Conservation (phyloP, 108 stramenopile species). For the Schizochytrium sp. region DNA sequence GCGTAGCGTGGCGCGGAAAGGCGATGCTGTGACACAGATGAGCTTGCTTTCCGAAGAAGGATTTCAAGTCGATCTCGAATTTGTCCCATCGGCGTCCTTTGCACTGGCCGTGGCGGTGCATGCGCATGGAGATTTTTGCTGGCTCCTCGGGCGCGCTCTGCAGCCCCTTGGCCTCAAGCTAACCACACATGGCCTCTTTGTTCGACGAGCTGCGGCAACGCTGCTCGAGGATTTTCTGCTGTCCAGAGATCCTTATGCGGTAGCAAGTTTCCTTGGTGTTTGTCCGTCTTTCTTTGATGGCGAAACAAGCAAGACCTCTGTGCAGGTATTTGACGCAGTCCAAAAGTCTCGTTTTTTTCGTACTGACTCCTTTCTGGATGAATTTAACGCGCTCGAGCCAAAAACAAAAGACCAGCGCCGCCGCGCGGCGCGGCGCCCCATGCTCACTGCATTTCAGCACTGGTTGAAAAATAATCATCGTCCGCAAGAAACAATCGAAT, state of each 20-base stretch:
- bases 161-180: not conserved
- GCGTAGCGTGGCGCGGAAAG: not conserved
- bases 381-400: no score
- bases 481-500: no score
- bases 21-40: not conserved
- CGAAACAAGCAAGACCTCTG: no score
- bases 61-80: not conserved
- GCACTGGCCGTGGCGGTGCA: not conserved
- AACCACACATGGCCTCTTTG: not conserved
- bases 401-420: no score
- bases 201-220: not conserved
- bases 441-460: no score
- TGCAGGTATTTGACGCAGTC: no score
- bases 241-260: not conserved
- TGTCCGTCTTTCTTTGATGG: no score
- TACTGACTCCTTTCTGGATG: no score
- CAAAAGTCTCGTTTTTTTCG: no score
- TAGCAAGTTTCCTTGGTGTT: no score
- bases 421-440: no score
- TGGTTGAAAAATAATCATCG: no score
- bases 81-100: not conserved
- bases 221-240: not conserved
- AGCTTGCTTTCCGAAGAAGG: not conserved
- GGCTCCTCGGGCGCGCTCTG: not conserved
- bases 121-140: not conserved